Base-by-base conservation (phyloP, 1,284 basidiomycete genomes). In the Rhodofomes roseus region DNA sequence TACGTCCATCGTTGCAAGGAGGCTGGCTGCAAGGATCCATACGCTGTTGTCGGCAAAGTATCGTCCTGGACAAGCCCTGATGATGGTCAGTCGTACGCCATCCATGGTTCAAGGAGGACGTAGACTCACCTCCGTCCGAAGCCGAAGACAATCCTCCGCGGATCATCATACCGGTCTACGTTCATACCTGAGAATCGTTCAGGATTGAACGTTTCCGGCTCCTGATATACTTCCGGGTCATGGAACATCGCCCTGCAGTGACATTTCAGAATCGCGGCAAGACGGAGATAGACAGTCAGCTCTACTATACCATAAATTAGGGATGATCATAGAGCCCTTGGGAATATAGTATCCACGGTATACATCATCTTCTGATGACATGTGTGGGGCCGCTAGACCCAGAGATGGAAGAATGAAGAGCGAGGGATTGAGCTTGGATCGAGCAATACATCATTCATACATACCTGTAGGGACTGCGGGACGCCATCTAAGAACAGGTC, bases 231-330 rank as follows among this genome's bases (percentile, higher is more conserved):
- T 37, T 65, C 56, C 18, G 68, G 64, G 25, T 66, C 63, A 37
- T 59, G 62, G 43, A 65, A 68, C n/a, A n/a, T n/a, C n/a, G n/a
- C n/a, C n/a, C n/a, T n/a, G n/a, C n/a, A n/a, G n/a, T n/a, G n/a
- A n/a, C 27, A 64, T 54, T 18, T 59, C 62, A 16, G 60, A 41
- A 58, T 68, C 64, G 2, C 56, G 18, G 20, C 4, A 34, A n/a
- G 22, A 16, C 22, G 34, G n/a, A 6, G n/a, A 54, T 25, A 36
- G 36, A 34, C 12, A 40, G 6, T 1, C 29, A 40, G 18, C 25
- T 8, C 23, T 52, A 20, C 18, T 65, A 14, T 25, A 69, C 69
- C 69, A 70, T 27, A 68, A 62, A 57, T 70, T 70, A 2, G 69
- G 59, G 11, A 69, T 66, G 34, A 70, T 52, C 58, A 67, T 66